phyloP scores from a whole-genome alignment of 192 early-diverging fungal genomes.

The Mortierella antarctica region DNA sequence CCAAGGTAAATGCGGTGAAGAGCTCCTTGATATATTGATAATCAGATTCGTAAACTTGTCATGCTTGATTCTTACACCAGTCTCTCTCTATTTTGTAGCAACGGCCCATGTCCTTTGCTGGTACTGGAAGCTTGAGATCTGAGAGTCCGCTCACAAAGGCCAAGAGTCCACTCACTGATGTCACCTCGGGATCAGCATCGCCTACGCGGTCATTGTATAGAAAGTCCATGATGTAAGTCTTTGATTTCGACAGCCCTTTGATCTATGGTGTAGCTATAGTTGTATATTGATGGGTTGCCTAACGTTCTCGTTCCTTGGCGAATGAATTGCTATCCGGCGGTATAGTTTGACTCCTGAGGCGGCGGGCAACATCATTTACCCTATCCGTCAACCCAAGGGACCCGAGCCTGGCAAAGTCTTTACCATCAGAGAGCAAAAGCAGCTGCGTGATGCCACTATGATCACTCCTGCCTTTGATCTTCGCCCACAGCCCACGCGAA shows the following conservation, averaged over 20 bases:
- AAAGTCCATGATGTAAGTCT: constrained; percentile 57
- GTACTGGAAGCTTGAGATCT: constrained; percentile 30
- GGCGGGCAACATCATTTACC: constrained; percentile 65
- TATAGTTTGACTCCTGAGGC: constrained; percentile 57
- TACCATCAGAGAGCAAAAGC: constrained; percentile 61
- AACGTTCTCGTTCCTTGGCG: too few species aligned
- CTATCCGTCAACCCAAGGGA: constrained; percentile 79
- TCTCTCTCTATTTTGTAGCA: constrained; percentile 12
- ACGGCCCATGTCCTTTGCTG: constrained; percentile 51
- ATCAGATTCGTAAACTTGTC: neutral
- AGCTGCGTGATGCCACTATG: constrained; percentile 49
- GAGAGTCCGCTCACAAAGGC: constrained; percentile 42
- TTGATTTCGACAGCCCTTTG: neutral
- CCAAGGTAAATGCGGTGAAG: constrained; percentile 11
- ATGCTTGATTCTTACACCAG: neutral
- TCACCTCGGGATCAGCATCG: constrained; percentile 50
- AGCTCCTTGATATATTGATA: neutral
- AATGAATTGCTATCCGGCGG: neutral
- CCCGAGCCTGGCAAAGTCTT: constrained; percentile 81
- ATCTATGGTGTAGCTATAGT: neutral
- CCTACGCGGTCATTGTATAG: constrained; percentile 65
- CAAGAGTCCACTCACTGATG: constrained; percentile 13
- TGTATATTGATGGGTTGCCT: too few species aligned
- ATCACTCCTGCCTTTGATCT: constrained; percentile 37
- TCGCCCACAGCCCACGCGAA: constrained; percentile 16